Evolutionary conservation across 768 basidiomycete species (phyloP).

Genomic region (Tricholomella constricta): DNA sequence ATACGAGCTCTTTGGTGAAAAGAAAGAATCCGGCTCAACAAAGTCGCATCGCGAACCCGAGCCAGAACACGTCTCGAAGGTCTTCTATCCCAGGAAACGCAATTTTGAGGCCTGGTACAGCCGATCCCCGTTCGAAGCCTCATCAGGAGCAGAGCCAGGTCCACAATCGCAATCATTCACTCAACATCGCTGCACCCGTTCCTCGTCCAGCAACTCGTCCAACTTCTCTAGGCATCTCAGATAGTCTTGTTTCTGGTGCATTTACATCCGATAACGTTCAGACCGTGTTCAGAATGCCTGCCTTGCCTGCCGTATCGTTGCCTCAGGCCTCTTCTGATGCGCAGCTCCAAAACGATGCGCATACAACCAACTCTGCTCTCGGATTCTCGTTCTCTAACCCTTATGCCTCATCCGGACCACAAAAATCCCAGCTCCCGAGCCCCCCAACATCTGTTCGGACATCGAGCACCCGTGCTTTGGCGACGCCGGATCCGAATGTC

Average conservation of each 20-base stretch:
- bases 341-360: conserved; percentile 17
- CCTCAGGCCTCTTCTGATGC: background rate
- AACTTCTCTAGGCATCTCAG: conserved; percentile 21
- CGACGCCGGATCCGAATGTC: conserved; percentile 1
- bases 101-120: conserved; percentile 28
- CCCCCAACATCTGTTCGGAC: conserved; percentile 15
- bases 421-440: conserved; percentile 15
- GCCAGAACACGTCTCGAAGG: conserved; percentile 2
- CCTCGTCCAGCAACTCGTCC: conserved; percentile 22
- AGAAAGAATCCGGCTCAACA: conserved; percentile 2
- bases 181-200: conserved; percentile 25
- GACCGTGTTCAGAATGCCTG: conserved; percentile 8
- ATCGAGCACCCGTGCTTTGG: background rate
- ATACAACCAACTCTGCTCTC: conserved; percentile 18
- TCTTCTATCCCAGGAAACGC: conserved; percentile 9
- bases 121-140: conserved; percentile 23
- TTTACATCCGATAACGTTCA: conserved; percentile 22
- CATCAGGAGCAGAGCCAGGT: conserved; percentile 2
- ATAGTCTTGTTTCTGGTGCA: conserved; percentile 14
- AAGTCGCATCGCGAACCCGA: conserved; percentile 8
- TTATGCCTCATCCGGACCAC: conserved; percentile 1
- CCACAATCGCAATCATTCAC: conserved; percentile 4
- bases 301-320: conserved; percentile 9
- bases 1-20: conserved; percentile 15
- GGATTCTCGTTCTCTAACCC: conserved; percentile 17